Evolutionary conservation across 257 asterid genomes (phyloP).

Genomic region (Galeopsis tetrahit): DNA sequence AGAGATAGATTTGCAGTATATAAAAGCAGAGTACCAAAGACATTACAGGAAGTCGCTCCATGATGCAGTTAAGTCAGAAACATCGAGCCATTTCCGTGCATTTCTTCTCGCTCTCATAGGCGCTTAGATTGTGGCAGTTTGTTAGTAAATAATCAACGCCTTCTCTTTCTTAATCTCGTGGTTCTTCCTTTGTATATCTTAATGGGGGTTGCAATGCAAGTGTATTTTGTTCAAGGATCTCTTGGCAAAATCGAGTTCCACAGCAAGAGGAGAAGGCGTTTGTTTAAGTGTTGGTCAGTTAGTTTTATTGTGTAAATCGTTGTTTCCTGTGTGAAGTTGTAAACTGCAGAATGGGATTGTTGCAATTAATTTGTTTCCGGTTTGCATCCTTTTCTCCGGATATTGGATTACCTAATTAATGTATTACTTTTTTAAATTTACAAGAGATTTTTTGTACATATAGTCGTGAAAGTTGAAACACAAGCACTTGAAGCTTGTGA

Average conservation of each 20-base stretch:
- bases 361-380: background rate
- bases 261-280: background rate
- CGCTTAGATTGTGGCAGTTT: constrained; percentile 36
- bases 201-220: background rate
- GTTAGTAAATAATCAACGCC: background rate
- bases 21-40: constrained; percentile 82
- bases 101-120: constrained; percentile 83
- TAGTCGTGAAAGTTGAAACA: background rate
- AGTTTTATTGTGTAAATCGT: background rate
- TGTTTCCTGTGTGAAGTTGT: background rate
- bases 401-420: background rate
- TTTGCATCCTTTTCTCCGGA: background rate
- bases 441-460: background rate
- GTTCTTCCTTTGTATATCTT: background rate
- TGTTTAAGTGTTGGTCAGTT: background rate
- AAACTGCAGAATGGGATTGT: constrained; percentile 1
- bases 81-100: constrained; percentile 68
- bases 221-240: background rate
- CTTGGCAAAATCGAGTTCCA: constrained; percentile 3
- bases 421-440: background rate
- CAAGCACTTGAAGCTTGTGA: background rate
- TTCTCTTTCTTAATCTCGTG: constrained; percentile 11
- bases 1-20: constrained; percentile 87
- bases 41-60: constrained; percentile 69
- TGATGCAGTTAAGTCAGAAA: constrained; percentile 72